Evolutionary conservation across 129 eudicot species (phyloP), one percentile per base, ranked within the genome.

Genomic region (Escallonia rubra): DNA sequence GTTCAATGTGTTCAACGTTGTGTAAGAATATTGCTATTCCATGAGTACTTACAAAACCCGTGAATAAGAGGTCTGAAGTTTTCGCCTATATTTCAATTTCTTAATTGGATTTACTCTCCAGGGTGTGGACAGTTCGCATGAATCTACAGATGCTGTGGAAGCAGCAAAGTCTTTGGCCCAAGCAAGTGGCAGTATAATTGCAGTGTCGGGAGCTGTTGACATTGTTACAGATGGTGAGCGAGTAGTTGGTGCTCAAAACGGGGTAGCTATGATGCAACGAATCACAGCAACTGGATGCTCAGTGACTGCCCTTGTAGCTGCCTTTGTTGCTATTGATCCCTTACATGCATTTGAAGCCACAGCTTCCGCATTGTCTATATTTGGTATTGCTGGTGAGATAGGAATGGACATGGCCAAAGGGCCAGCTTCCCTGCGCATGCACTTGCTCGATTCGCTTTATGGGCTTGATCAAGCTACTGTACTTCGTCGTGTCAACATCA

Each of bases 261-360:
- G 99, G 48, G 96, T 93, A 4, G 77, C 83, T 3, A 85, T 93
- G 90, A 53, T 93, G 90, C 95, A 93, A 60, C 79, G 81, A 81
- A 86, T 93, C 65, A 93, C 96, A 23, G 96, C 96, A 12, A 89
- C 90, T 8, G 99, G 99, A 64, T 93, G 99, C 70, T 74, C 99
- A 3, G 93, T 89, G 64, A 93, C 96, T 7, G 96, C 96, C 39
- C 89, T 89, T 47, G 84, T 93, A 65, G 86, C 99, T 43, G 92
- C 96, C 56, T 93, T 93, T 70, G 83, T 93, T 70, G 93, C 96
- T 60, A 61, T 86, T 48, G 86, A 89, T 47, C 96, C 92, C 12
- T 60, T 62, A 49, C 82, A 76, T 47, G 85, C 90, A 3, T 78
- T 89, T 34, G 92, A 93, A 81, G 96, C 99, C 56, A 77, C 98